Base-by-base conservation (phyloP, 1,284 basidiomycete species). In the Xerocomus minutiporus region DNA sequence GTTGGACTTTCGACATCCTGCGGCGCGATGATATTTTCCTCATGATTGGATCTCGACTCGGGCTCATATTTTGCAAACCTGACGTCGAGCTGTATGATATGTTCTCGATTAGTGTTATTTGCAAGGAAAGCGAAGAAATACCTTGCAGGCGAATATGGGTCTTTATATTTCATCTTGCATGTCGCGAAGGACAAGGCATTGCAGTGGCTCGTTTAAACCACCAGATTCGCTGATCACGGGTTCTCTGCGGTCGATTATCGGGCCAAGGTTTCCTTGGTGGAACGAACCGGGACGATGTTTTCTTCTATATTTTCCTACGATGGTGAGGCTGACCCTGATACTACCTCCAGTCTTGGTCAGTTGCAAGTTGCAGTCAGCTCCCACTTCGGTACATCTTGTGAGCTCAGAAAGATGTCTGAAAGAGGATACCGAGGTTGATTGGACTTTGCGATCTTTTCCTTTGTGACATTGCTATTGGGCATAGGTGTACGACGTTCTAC, bases 81-180 rank as follows among this genome's bases (percentile, higher is more conserved):
- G 25, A 40, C 41, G 8, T 34, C 47, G 31, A 52, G 53, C 6
- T 46, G 38, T 9, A 38, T 52, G 25, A 48, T 58, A 8, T 53
- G 57, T 25, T 46, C 25, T 13, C 57, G 54, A 46, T 46, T 51
- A 32, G 12, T 56, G 39, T 39, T n/a, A 20, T 20, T 20, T 20
- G 17, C 17, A 20, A 20, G 17, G 17, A 20, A 20, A 20, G 17
- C 17, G 17, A 20, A 20, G 17, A 20, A 20, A 20, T 20, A 1
- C 17, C 17, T 20, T 20, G 17, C 17, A 20, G 17, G 17, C 17
- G 17, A 20, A 20, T 20, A 20, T 20, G 17, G 17, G 17, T 20
- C 17, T 20, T 20, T 20, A 20, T 20, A 20, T 20, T 20, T 20
- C 17, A 20, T 20, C 17, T 20, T 20, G 17, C 17, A 20, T 20